These are phyloP conservation scores for Leccinum aurantiacum DNA, from an alignment of 768 basidiomycete species.

Conservation along the genomic window DNA sequence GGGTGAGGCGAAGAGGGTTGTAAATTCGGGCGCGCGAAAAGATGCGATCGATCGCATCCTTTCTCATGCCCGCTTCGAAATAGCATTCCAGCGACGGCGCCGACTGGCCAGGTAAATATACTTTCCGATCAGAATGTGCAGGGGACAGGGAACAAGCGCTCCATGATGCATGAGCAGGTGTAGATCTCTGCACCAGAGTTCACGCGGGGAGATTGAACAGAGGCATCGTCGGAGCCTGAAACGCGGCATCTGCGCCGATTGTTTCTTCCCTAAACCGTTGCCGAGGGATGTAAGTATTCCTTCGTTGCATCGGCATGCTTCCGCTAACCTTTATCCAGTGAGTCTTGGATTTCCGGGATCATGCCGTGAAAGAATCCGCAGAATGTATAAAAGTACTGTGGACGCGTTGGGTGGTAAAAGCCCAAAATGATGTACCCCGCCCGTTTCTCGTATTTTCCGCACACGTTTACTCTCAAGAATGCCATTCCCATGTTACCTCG, in stretches of 20 bases:
- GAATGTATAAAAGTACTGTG: conserved; percentile 16
- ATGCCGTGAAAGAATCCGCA: neutral
- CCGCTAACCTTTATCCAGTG: neutral
- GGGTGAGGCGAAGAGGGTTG: too few species aligned
- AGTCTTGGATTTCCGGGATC: neutral
- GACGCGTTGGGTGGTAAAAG: neutral
- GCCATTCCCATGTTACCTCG: conserved; percentile 7
- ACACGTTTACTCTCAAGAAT: neutral
- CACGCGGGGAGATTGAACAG: too few species aligned
- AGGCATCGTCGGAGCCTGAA: too few species aligned
- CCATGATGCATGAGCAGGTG: too few species aligned
- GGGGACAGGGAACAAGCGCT: too few species aligned
- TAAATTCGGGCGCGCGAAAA: too few species aligned
- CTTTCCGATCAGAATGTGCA: too few species aligned
- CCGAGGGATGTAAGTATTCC: neutral
- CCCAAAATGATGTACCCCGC: neutral
- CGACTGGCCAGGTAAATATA: neutral
- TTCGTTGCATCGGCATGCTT: conserved; percentile 3
- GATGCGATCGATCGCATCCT: too few species aligned
- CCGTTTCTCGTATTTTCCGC: neutral
- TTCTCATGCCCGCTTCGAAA: neutral
- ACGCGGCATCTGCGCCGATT: too few species aligned
- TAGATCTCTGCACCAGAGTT: too few species aligned
- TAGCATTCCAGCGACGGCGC: too few species aligned
- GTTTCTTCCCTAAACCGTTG: too few species aligned